Base-by-base conservation (phyloP, 192 early-diverging fungal genomes). In the Phycomyces blakesleeanus region DNA sequence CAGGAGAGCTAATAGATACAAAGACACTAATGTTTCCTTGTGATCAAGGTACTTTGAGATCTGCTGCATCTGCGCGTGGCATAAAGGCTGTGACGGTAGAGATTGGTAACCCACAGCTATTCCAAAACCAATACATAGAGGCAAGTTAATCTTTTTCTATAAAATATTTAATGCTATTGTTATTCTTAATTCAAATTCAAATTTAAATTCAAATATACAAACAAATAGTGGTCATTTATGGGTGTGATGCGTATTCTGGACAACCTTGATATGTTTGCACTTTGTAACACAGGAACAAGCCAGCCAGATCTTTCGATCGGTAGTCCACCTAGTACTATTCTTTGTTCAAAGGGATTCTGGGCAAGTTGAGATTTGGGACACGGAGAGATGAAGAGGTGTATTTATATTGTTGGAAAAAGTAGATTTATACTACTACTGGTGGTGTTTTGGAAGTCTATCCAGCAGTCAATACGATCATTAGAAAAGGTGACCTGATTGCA, bases 81-180 rank as follows among this genome's bases (percentile, higher is more conserved):
- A 88, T 96, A 24, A 83, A 82, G 16, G 90, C 93, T 12, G 94
- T 96, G 39, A 94, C 92, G 1, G 92, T 96, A 25, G 93, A 96
- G 69, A 93, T 96, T 67, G 93, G 93, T 51, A 89, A 96, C 61
- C 93, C 93, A 15, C 84, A 89, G 26, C 69, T 84, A 26, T 92
- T 95, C 78, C 91, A 95, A 67, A 91, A 91, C 63, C 82, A 85
- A 63, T 95, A 81, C 73, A 89, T 92, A 22, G 85, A 83, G 66
- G 82, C 77, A 61, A 84, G 78, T 6, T n/a, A n/a, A n/a, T n/a
- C n/a, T n/a, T n/a, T n/a, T n/a, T n/a, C n/a, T n/a, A n/a, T n/a
- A n/a, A n/a, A n/a, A n/a, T n/a, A n/a, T n/a, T n/a, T n/a, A n/a
- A n/a, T n/a, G n/a, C n/a, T n/a, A n/a, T n/a, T n/a, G n/a, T n/a